Evolutionary conservation across 2,329 filamentous ascomycete species (phyloP).

Genomic region (Cladosporium velox): DNA sequence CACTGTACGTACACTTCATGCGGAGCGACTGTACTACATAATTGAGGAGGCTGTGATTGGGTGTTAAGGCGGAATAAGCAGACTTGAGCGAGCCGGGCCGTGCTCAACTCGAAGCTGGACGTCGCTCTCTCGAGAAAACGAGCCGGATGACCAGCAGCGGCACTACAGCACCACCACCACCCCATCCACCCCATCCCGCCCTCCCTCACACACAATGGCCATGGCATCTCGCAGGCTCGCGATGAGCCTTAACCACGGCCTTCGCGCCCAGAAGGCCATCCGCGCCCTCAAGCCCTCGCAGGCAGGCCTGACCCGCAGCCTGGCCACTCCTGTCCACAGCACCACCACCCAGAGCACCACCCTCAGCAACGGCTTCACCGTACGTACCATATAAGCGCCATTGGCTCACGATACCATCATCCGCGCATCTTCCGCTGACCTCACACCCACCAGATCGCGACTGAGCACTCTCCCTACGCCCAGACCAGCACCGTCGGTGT

Average conservation of each 20-base stretch:
- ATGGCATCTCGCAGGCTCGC: conserved; percentile 99
- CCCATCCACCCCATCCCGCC: conserved; percentile 36
- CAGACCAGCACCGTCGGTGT: conserved; percentile 98
- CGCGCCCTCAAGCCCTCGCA: conserved; percentile 61
- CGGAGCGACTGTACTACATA: too few relatives aligned
- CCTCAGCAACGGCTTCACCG: conserved; percentile 95
- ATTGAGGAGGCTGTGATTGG: too few relatives aligned
- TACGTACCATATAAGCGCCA: conserved; percentile 48
- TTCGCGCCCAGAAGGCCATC: conserved; percentile 84
- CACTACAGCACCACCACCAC: conserved; percentile 37
- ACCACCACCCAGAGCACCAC: conserved; percentile 94
- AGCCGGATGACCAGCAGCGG: conserved; percentile 17
- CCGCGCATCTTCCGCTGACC: conserved; percentile 23
- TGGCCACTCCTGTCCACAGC: conserved; percentile 80
- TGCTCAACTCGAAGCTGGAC: conserved; percentile 9
- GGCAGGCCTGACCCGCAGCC: conserved; percentile 74
- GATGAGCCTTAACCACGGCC: conserved; percentile 86
- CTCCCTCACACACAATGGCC: conserved; percentile 38
- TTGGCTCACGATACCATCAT: neutral
- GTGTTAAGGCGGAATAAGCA: too few relatives aligned
- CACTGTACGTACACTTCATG: too few relatives aligned
- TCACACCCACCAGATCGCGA: conserved; percentile 71
- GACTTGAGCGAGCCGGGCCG: neutral
- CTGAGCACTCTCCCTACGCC: conserved; percentile 96
- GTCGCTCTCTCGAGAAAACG: conserved; percentile 14